Evolutionary conservation across 805 yeast genomes (phyloP), one percentile per base, ranked within the genome.

Genomic region (Nematodospora valgi): DNA sequence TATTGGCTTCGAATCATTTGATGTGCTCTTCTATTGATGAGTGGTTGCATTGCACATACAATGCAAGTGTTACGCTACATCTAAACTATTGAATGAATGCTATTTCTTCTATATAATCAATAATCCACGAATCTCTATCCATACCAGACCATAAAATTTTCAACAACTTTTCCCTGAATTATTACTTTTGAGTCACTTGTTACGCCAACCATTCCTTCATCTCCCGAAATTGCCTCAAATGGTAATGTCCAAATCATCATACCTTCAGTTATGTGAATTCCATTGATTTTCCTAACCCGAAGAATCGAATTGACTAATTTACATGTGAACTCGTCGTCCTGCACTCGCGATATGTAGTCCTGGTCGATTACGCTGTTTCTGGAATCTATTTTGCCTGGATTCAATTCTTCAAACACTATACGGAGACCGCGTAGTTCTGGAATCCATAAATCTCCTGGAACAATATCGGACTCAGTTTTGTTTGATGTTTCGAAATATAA

Each of bases 341-440:
- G 34, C 15, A 47, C 19, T 13, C 34, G 17, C 7, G 38, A 32
- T 2, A 63, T 38, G 36, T 48, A 56, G 6, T 57, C 55, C 6
- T 42, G 35, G 2, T 60, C 54, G 6, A 73, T 52, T 6, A 45
- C 31, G 1, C 46, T 40, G 30, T 75, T 75, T 15, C 39, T 39
- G 0, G 55, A 32, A 42, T 78, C 82, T 11, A 75, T 40, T 1
- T 50, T 37, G 0, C 72, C 73, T 1, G 57, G 47, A 6, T 37
- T 39, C 14, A 78, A 40, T 15, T 59, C 55, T 51, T 82, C 87
- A 23, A 80, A 37, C 4, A 54, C 49, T 11, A 78, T 26, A 27
- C 78, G 56, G 4, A 73, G 43, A 2, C 79, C 70, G 7, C 56
- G 51, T 2, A 76, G 42, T 10, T 53, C 49, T 1, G 65, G 66